A percentile compares a stretch with the other conserved stretches of the same genome.
Evolutionary conservation across 306 rosid species (phyloP).

Genomic region (Morella rubra): DNA sequence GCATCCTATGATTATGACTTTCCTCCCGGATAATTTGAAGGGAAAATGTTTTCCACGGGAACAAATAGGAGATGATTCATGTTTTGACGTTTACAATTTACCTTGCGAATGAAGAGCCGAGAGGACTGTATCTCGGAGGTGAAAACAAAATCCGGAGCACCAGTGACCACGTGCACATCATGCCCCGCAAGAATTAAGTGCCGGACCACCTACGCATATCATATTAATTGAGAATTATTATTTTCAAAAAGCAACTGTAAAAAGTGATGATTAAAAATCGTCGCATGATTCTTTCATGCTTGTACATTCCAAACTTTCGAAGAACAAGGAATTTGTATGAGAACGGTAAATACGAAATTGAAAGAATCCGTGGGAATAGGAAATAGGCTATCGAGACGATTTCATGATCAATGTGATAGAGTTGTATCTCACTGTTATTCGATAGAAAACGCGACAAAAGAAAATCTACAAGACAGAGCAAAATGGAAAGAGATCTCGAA

Average conservation of each 20-base stretch:
- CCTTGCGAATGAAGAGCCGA: constrained; percentile 83
- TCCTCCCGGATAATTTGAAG: not conserved
- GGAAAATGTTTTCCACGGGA: not conserved
- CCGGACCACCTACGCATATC: constrained; percentile 62
- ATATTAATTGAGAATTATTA: constrained; percentile 10
- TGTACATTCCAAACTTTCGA: not conserved
- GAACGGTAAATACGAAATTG: not conserved
- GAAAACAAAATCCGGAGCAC: constrained; percentile 94
- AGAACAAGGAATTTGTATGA: not conserved
- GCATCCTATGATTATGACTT: not conserved
- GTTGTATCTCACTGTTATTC: not conserved
- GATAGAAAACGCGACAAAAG: not conserved
- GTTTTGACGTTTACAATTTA: constrained; percentile 11
- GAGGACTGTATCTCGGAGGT: constrained; percentile 79
- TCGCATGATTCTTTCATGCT: not conserved
- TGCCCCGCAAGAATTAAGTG: constrained; percentile 87
- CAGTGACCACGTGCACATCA: constrained; percentile 91
- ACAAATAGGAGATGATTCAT: not conserved
- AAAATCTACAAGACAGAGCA: too few species aligned
- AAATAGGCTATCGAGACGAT: not conserved
- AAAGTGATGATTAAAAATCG: not conserved
- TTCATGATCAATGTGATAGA: not conserved
- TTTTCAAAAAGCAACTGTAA: not conserved
- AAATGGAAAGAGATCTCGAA: not conserved
- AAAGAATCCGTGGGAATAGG: not conserved